These are phyloP conservation scores for Oryza coarctata DNA, from an alignment of 176 grass and related monocot species.

Conservation along the genomic window DNA sequence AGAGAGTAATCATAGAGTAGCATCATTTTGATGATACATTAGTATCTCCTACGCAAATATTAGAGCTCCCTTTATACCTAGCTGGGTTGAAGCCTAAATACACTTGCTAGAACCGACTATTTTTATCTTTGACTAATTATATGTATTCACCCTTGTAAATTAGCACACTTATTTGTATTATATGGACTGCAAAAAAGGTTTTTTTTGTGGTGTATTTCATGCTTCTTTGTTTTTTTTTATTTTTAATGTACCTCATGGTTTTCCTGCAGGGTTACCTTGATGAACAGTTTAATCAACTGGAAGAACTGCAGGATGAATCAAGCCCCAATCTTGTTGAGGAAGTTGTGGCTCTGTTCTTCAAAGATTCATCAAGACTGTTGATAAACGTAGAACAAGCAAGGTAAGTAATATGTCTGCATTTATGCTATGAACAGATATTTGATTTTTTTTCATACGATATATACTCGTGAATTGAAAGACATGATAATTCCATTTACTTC, in stretches of 20 bases:
- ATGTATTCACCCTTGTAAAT: background rate
- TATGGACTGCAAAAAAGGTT: background rate
- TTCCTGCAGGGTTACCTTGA: slow-evolving; percentile 67
- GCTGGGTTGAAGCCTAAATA: slow-evolving; percentile 42
- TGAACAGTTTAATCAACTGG: slow-evolving; percentile 72
- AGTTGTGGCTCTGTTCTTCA: slow-evolving; percentile 72
- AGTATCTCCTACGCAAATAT: slow-evolving; percentile 43
- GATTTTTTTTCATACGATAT: background rate
- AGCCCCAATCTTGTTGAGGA: slow-evolving; percentile 87
- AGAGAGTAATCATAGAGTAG: slow-evolving; percentile 41
- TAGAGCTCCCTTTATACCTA: slow-evolving; percentile 30
- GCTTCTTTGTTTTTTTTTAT: background rate
- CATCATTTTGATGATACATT: slow-evolving; percentile 44
- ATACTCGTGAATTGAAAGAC: background rate
- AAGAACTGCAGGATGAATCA: slow-evolving; percentile 75
- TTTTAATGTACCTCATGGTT: slow-evolving; percentile 5
- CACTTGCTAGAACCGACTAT: slow-evolving; percentile 18
- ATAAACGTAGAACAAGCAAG: slow-evolving; percentile 60
- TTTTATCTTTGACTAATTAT: background rate
- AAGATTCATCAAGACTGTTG: slow-evolving; percentile 65
- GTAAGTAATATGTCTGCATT: slow-evolving; percentile 42
- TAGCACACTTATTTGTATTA: background rate
- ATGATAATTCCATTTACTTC: slow-evolving; percentile 28
- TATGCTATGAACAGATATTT: background rate
- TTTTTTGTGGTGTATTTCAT: background rate